Percentiles rank a stretch among this genome's conserved stretches.
phyloP scores from a whole-genome alignment of 2,329 filamentous ascomycete species.

The Nemania abortiva region DNA sequence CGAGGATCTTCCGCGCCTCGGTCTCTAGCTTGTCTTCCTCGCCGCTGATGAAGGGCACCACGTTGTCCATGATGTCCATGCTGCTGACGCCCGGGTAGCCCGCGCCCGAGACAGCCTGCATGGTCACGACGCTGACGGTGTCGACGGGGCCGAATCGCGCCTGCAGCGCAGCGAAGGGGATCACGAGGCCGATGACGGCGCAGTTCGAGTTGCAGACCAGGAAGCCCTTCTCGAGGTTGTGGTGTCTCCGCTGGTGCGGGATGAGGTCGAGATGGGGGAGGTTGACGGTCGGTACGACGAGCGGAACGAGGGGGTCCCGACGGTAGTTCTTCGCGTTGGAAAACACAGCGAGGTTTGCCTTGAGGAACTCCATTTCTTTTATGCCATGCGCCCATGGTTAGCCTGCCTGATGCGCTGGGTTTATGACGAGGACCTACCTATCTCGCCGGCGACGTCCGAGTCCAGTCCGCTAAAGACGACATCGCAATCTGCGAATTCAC shows the following conservation, averaged over 20 bases:
- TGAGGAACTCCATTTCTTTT: conserved; percentile 88
- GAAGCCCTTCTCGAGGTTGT: conserved; percentile 84
- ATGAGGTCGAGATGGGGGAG: conserved; percentile 87
- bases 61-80: conserved; percentile 97
- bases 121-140: conserved; percentile 82
- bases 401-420: too few relatives aligned
- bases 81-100: conserved; percentile 90
- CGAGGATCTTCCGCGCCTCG: conserved; percentile 95
- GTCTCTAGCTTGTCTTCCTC: conserved; percentile 97
- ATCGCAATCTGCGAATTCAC: conserved; percentile 89
- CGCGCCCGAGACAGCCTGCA: conserved; percentile 94
- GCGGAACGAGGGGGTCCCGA: conserved; percentile 86
- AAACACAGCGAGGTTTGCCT: conserved; percentile 90
- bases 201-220: conserved; percentile 98
- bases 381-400: background rate
- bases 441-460: conserved; percentile 90
- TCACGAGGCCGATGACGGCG: conserved; percentile 94
- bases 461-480: conserved; percentile 94
- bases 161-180: conserved; percentile 92
- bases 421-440: conserved; percentile 80
- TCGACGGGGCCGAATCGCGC: conserved; percentile 87
- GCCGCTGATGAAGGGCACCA: conserved; percentile 91
- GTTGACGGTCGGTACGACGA: conserved; percentile 96
- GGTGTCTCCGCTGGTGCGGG: conserved; percentile 83
- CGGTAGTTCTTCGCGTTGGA: conserved; percentile 99